Evolutionary conservation across 2,329 filamentous ascomycete genomes (phyloP).

Genomic region (Diaporthe sp.): DNA sequence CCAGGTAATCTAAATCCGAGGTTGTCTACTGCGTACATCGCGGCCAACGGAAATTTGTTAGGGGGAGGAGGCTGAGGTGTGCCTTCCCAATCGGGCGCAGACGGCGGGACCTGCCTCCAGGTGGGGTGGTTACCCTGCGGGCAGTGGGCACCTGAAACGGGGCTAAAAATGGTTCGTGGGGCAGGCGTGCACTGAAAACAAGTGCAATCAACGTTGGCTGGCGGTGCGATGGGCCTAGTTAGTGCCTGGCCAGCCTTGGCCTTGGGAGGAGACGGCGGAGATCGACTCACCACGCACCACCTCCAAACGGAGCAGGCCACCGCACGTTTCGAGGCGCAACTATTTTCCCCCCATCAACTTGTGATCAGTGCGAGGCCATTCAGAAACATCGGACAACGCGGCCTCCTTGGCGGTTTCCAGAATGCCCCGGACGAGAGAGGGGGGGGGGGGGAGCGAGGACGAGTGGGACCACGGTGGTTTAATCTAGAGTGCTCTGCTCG

Average conservation of each 20-base stretch:
- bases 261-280: neutral
- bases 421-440: neutral
- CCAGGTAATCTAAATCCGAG: constrained; percentile 8
- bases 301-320: constrained; percentile 3
- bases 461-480: constrained; percentile 9
- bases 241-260: neutral
- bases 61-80: constrained; percentile 11
- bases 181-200: constrained; percentile 24
- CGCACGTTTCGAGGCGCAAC: constrained; percentile 19
- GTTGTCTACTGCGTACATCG: neutral
- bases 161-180: constrained; percentile 30
- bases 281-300: neutral
- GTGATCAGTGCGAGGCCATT: constrained; percentile 28
- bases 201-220: constrained; percentile 15
- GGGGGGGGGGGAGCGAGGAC: neutral
- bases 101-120: neutral
- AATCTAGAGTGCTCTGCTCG: constrained; percentile 8
- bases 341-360: constrained; percentile 19
- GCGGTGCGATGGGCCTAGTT: neutral
- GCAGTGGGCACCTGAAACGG: constrained; percentile 25
- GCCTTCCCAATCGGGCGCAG: constrained; percentile 15
- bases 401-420: constrained; percentile 21
- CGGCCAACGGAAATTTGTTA: constrained; percentile 21
- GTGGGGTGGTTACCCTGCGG: neutral
- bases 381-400: constrained; percentile 31